Base-by-base conservation (phyloP, 2,329 filamentous ascomycete genomes). In the Malbranchea zuffiana region DNA sequence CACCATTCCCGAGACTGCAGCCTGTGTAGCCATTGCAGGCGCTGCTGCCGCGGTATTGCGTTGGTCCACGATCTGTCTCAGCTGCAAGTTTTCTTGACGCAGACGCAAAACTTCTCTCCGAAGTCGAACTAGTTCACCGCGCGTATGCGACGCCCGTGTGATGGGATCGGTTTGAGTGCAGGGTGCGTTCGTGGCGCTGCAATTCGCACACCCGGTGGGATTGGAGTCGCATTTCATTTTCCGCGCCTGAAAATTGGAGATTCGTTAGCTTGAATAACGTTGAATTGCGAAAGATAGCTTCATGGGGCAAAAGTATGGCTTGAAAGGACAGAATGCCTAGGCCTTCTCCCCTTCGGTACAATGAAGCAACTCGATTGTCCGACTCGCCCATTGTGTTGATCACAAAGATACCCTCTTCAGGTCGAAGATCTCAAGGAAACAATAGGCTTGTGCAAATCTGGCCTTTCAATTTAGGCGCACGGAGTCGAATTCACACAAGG, bases 151-250 rank as follows among this genome's bases (percentile, higher is more conserved):
- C 15, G 42, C 34, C 2, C 44, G 45, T 5, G 47, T 50, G 12
- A 50, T 44, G 5, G 41, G 46, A 32, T 55, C 48, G n/a, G 52
- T 53, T 4, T 47, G 40, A 3, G 35, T 41, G 33, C 54, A 57
- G 1, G 37, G 29, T 1, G 44, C 7, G 6, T 40, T 35, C 2
- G 17, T 27, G 5, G 30, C 20, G 10, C 26, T 8, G 29, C 50
- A 55, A 6, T 46, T 43, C 2, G 19, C 35, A 20, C 53, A 56
- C 10, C 46, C 44, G 1, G 21, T 13, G 2, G 32, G 18, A 6
- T 44, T 37, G 2, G 35, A 35, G 18, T 53, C 50, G 27, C 53
- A 56, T 28, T 39, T 47, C 44, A 48, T 48, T 32, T 49, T 54
- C 11, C 44, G 44, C 10, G 37, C 33, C 50, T 50, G 34, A 20